These are phyloP conservation scores for Trichoderma aggressivum DNA, from an alignment of 2,329 filamentous ascomycete species.

Conservation along the genomic window DNA sequence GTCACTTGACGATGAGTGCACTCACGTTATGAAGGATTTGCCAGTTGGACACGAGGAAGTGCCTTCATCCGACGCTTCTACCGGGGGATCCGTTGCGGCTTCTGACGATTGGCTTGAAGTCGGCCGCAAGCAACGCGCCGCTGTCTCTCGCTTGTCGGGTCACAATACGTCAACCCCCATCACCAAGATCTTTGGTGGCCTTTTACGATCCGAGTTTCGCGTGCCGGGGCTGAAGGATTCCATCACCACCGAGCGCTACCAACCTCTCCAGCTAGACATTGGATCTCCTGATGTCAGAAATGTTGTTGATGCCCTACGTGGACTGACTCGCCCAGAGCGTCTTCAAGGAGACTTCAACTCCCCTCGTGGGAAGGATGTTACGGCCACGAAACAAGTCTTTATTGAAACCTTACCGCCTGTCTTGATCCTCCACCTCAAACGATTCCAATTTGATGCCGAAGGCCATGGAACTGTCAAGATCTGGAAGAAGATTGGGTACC, in stretches of 20 bases:
- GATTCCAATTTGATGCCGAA: constrained; percentile 90
- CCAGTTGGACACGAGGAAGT: constrained; percentile 42
- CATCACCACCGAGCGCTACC: constrained; percentile 88
- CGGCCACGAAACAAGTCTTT: constrained; percentile 88
- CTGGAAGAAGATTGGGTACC: constrained; percentile 97
- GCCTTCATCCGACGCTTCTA: constrained; percentile 29
- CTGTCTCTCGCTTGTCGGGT: constrained; percentile 83
- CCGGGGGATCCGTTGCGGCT: constrained; percentile 26
- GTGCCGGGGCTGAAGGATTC: constrained; percentile 86
- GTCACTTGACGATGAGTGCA: constrained; percentile 89
- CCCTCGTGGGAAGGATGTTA: constrained; percentile 69
- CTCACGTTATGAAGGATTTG: constrained; percentile 59
- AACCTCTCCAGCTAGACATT: constrained; percentile 92
- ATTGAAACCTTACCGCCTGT: constrained; percentile 90
- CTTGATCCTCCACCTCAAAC: constrained; percentile 91
- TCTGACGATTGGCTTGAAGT: constrained; percentile 80
- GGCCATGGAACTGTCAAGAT: constrained; percentile 87
- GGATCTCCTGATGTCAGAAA: constrained; percentile 81
- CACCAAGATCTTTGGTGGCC: constrained; percentile 91
- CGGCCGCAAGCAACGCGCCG: constrained; percentile 82
- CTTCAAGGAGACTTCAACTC: constrained; percentile 83
- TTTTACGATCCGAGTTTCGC: constrained; percentile 82
- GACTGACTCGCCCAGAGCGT: constrained; percentile 77
- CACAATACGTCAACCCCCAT: constrained; percentile 74
- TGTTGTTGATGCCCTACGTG: constrained; percentile 85